These are phyloP conservation scores for Yarrowia sp. DNA, from an alignment of 805 yeast genomes.

Conservation along the genomic window DNA sequence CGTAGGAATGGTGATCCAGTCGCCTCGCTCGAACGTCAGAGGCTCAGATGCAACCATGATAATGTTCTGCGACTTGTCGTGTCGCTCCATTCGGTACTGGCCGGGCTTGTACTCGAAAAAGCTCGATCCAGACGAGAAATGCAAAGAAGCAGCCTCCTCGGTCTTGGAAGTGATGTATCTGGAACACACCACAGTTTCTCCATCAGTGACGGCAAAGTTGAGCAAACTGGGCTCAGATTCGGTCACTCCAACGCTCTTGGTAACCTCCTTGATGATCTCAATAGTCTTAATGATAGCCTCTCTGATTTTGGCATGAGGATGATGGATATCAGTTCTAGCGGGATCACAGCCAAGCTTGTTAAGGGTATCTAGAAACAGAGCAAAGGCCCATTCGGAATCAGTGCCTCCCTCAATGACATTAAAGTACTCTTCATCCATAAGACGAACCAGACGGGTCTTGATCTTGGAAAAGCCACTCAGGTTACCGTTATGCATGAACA, in stretches of 20 bases:
- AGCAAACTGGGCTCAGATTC: slow-evolving; percentile 77
- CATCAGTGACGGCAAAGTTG: slow-evolving; percentile 96
- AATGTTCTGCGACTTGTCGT: slow-evolving; percentile 90
- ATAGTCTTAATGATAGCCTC: slow-evolving; percentile 77
- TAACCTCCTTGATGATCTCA: slow-evolving; percentile 79
- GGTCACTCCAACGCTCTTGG: slow-evolving; percentile 59
- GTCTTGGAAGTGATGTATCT: slow-evolving; percentile 86
- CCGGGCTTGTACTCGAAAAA: slow-evolving; percentile 92
- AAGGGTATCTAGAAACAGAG: slow-evolving; percentile 79
- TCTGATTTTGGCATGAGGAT: slow-evolving; percentile 58
- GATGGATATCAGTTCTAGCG: slow-evolving; percentile 59
- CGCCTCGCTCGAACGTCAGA: slow-evolving; percentile 92
- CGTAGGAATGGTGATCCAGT: slow-evolving; percentile 97
- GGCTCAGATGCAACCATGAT: slow-evolving; percentile 98
- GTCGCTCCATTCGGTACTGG: slow-evolving; percentile 90
- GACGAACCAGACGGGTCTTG: slow-evolving; percentile 73
- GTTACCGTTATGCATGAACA: slow-evolving; percentile 96
- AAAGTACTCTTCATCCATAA: slow-evolving; percentile 81
- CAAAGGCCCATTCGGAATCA: slow-evolving; percentile 95
- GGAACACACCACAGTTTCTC: slow-evolving; percentile 81
- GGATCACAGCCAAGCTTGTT: slow-evolving; percentile 81
- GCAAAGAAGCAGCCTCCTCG: slow-evolving; percentile 95
- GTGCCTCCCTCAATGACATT: slow-evolving; percentile 88
- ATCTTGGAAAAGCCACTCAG: slow-evolving; percentile 74
- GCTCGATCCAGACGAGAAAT: slow-evolving; percentile 91